phyloP scores from a whole-genome alignment of 2,329 filamentous ascomycete species.

The Pestalotiopsis sp. region DNA sequence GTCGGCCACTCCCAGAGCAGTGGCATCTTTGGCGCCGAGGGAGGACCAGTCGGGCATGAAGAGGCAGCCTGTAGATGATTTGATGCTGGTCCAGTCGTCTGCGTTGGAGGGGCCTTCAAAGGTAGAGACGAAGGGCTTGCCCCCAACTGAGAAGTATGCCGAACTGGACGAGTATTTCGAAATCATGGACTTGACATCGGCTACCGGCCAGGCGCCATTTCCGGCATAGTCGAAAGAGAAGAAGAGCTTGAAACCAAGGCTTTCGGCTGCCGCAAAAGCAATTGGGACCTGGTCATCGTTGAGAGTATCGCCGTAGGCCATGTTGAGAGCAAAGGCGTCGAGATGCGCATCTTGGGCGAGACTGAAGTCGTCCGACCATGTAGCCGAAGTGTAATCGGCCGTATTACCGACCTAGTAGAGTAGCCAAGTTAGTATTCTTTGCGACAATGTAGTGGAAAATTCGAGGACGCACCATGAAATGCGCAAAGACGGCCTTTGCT shows the following conservation, averaged over 20 bases:
- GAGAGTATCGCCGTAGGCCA: not conserved
- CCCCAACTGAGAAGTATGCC: not conserved
- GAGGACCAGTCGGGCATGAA: constrained; percentile 52
- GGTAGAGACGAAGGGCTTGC: constrained; percentile 29
- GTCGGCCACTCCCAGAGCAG: constrained; percentile 27
- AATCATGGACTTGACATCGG: not conserved
- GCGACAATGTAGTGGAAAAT: not conserved
- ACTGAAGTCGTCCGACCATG: not conserved
- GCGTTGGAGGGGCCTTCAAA: constrained; percentile 49
- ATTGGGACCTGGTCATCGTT: not conserved
- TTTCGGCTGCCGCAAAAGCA: not conserved
- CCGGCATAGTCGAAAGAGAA: constrained; percentile 7
- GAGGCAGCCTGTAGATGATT: constrained; percentile 32
- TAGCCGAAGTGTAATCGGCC: not conserved
- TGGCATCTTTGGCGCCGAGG: constrained; percentile 33
- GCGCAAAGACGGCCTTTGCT: constrained; percentile 1
- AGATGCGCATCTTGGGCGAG: not conserved
- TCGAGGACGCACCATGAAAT: not conserved
- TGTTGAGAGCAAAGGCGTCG: constrained; percentile 1
- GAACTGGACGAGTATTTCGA: not conserved
- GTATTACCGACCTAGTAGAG: not conserved
- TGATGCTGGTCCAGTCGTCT: constrained; percentile 46
- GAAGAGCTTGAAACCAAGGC: not conserved
- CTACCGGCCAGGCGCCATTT: not conserved
- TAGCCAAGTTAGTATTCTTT: not conserved